Evolutionary conservation across 2,329 filamentous ascomycete species (phyloP), one percentile per base, ranked within the genome.

Genomic region (Metarhizium album): DNA sequence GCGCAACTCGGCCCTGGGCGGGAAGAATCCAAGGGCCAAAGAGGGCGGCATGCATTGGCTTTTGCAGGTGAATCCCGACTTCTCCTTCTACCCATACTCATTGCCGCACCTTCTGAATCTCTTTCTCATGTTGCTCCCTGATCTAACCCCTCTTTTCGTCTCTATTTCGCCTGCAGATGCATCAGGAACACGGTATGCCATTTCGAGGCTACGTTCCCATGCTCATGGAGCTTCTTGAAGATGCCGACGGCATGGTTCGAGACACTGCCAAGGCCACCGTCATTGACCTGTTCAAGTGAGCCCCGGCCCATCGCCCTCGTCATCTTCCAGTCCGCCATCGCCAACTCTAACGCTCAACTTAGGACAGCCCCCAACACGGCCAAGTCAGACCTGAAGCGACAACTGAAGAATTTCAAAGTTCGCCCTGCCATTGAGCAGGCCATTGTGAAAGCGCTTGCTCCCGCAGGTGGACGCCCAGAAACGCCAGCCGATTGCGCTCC

Each of bases 1-100:
- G 52, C 83, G 87, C 58, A 89, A 90, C 60, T 76, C 76, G 48
- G 89, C 87, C 52, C 81, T 96, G 69, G 76, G 77, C 43, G 86
- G 87, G 56, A 89, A 86, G 71, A 94, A 90, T 67, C 72, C 87
- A 33, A 82, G 87, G 61, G 85, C 89, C 54, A 95, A 94, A 67
- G 90, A 95, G 70, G 75, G 82, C 49, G 83, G 84, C 57, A 83
- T 96, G 80, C 78, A 83, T 54, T 96, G 90, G 90, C 73, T 96
- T 35, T 75, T 89, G 33, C 84, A 84, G 74, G 85, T 88, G 69
- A 49, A 37, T 49, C 2, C 3, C 13, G 13, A 37, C 13, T 9
- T 37, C 4, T 20, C 33, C 16, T n/a, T n/a, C n/a, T n/a, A n/a
- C n/a, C n/a, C n/a, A n/a, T n/a, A n/a, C n/a, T n/a, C n/a, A n/a